phyloP scores from a whole-genome alignment of 192 early-diverging fungal species.

The Glomus cerebriforme region DNA sequence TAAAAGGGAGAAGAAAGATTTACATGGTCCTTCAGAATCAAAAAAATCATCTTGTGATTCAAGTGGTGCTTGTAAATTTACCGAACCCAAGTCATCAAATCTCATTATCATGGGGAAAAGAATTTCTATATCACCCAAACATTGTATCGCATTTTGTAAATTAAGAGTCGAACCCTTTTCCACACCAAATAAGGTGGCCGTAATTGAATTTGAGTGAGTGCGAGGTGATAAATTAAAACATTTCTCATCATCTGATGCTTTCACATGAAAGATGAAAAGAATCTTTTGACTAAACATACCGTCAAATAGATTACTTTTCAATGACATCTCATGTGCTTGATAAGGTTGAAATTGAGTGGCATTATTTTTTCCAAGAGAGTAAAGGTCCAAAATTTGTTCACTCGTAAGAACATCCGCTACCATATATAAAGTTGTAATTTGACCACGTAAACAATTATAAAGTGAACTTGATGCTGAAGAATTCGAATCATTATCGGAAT shows the following conservation, averaged over 20 bases:
- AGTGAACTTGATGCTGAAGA: not conserved
- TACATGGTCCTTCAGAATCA: slow-evolving; percentile 27
- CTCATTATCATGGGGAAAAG: slow-evolving; percentile 29
- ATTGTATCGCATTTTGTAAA: slow-evolving; percentile 29
- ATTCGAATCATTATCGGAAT: not conserved
- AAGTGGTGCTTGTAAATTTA: slow-evolving; percentile 18
- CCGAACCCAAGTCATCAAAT: slow-evolving; percentile 26
- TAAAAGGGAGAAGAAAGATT: slow-evolving; percentile 24
- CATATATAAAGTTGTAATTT: slow-evolving; percentile 28
- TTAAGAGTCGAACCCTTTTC: slow-evolving; percentile 32
- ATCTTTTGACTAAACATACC: not conserved
- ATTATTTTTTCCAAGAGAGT: slow-evolving; percentile 24
- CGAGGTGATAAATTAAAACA: slow-evolving; percentile 29
- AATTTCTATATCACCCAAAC: slow-evolving; percentile 31
- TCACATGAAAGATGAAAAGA: slow-evolving; percentile 28
- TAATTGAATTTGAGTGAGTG: not conserved
- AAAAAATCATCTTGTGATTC: slow-evolving; percentile 31
- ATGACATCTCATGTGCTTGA: not conserved
- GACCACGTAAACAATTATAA: slow-evolving; percentile 29
- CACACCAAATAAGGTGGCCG: slow-evolving; percentile 4
- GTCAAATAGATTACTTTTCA: slow-evolving; percentile 3
- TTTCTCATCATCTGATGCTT: slow-evolving; percentile 17
- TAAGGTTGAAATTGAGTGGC: not conserved
- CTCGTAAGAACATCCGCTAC: slow-evolving; percentile 1
- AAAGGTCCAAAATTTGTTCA: slow-evolving; percentile 12